Percentiles rank a stretch among this genome's conserved stretches.
Evolutionary conservation across 2,329 filamentous ascomycete species (phyloP).

Genomic region (Ophiosphaerella korrae): DNA sequence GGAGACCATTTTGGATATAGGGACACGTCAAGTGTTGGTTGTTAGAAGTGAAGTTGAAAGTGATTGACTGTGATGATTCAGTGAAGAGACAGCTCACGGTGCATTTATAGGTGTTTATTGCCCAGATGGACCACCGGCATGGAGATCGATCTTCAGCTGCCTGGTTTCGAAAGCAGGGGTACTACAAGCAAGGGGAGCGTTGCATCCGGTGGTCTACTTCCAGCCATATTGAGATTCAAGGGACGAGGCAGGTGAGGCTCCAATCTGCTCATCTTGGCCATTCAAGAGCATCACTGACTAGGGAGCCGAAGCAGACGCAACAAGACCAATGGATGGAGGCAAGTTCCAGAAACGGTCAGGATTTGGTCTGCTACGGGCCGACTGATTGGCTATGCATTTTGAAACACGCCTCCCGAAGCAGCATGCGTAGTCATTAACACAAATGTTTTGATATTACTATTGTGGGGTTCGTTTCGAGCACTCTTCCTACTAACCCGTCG

Average conservation of each 20-base stretch:
- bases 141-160: slow-evolving; percentile 7
- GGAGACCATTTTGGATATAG: slow-evolving; percentile 32
- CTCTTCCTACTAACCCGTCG: slow-evolving; percentile 9
- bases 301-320: background rate
- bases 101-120: slow-evolving; percentile 22
- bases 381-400: slow-evolving; percentile 20
- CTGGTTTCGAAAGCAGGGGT: slow-evolving; percentile 13
- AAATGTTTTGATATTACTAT: slow-evolving; percentile 30
- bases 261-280: slow-evolving; percentile 26
- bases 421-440: slow-evolving; percentile 27
- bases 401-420: slow-evolving; percentile 24
- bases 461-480: slow-evolving; percentile 18
- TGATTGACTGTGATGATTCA: slow-evolving; percentile 16
- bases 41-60: slow-evolving; percentile 8
- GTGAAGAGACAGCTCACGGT: slow-evolving; percentile 13
- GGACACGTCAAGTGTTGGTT: slow-evolving; percentile 1
- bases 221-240: slow-evolving; percentile 23
- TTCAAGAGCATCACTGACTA: slow-evolving; percentile 1
- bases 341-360: background rate
- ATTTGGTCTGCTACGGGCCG: background rate
- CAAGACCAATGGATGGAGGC: slow-evolving; percentile 5
- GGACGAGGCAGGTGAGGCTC: slow-evolving; percentile 13
- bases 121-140: slow-evolving; percentile 6
- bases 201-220: slow-evolving; percentile 16
- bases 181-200: slow-evolving; percentile 17